phyloP scores from a whole-genome alignment of 345 rosid species.

The Erysimum cheiranthoides region DNA sequence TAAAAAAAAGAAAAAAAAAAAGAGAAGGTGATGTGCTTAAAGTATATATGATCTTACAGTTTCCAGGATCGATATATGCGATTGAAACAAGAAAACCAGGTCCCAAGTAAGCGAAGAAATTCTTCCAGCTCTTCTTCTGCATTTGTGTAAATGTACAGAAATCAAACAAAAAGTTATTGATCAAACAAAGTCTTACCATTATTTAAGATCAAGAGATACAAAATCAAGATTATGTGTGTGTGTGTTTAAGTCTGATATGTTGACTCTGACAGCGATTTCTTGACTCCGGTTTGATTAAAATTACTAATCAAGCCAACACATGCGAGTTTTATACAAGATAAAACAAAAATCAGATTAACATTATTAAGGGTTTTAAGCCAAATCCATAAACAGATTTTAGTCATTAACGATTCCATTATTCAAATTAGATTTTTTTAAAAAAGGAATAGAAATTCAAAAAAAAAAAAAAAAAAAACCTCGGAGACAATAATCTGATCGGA shows the following conservation, averaged over 20 bases:
- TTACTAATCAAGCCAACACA: neutral
- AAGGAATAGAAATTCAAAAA: neutral
- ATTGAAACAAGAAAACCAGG: conserved; percentile 97
- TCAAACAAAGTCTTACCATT: neutral
- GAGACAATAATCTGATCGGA: conserved; percentile 74
- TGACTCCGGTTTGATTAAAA: neutral
- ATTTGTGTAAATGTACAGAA: neutral
- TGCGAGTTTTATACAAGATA: neutral
- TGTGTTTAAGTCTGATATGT: neutral
- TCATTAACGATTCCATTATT: neutral
- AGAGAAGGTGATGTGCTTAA: neutral
- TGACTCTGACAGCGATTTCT: conserved; percentile 30
- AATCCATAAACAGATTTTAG: neutral
- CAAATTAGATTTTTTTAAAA: neutral
- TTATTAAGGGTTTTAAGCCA: neutral
- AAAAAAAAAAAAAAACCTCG: conserved; percentile 55
- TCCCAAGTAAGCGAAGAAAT: conserved; percentile 84
- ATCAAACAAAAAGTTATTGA: neutral
- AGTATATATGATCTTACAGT: conserved; percentile 58
- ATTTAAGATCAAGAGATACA: neutral
- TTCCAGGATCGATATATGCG: conserved; percentile 98
- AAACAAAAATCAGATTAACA: neutral
- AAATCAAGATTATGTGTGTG: conserved; percentile 7
- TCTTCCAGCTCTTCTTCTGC: conserved; percentile 94
- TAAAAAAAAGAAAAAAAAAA: neutral